Evolutionary conservation across 257 asterid genomes (phyloP).

Genomic region (Misopates orontium): DNA sequence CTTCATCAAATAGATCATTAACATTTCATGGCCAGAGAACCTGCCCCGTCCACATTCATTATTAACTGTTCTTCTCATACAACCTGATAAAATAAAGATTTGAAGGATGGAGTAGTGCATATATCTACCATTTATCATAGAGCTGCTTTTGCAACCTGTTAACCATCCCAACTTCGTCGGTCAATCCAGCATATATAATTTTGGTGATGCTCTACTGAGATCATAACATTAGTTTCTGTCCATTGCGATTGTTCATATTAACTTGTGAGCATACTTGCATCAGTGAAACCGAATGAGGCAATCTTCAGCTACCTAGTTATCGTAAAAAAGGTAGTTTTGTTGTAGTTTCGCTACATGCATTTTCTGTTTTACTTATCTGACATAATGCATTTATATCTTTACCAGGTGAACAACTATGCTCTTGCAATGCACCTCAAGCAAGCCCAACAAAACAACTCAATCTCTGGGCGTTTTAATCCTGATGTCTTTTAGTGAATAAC

Average conservation of each 20-base stretch:
- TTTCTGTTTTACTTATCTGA: neutral
- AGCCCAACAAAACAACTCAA: constrained; percentile 71
- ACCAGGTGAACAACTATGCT: constrained; percentile 69
- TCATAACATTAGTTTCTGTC: neutral
- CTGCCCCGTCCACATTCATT: no score
- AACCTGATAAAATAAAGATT: no score
- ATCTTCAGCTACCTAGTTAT: neutral
- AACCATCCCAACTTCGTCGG: no score
- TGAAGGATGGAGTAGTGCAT: no score
- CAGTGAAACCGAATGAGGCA: neutral
- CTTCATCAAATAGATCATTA: no score
- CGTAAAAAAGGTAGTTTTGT: neutral
- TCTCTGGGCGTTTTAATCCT: constrained; percentile 81
- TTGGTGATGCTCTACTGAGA: no score
- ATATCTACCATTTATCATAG: no score
- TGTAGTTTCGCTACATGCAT: neutral
- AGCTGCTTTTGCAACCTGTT: no score
- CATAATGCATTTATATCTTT: neutral
- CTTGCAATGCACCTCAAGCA: constrained; percentile 88
- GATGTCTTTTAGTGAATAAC: constrained; percentile 61
- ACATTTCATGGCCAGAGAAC: no score
- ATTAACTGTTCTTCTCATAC: no score
- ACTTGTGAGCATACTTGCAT: neutral
- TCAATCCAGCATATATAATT: no score
- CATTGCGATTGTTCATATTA: neutral